These are phyloP conservation scores for Kingdonia uniflora DNA, from an alignment of 164 flowering plant genomes.

Conservation along the genomic window DNA sequence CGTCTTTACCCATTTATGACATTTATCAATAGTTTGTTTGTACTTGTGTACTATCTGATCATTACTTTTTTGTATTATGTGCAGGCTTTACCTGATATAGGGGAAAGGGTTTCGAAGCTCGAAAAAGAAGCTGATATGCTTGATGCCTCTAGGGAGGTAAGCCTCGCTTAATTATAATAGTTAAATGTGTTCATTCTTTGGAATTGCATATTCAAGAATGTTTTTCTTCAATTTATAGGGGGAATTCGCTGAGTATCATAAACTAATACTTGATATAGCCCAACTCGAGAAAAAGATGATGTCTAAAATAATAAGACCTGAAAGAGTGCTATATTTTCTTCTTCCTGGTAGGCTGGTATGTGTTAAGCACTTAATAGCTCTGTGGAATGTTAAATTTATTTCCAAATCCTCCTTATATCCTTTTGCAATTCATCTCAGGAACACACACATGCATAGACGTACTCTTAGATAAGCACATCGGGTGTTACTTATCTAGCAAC, in stretches of 20 bases:
- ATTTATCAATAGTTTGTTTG: background rate
- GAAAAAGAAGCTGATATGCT: conserved; percentile 85
- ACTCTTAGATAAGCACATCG: too few species aligned
- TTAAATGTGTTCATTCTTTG: background rate
- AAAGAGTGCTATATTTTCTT: conserved; percentile 74
- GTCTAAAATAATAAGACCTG: conserved; percentile 90
- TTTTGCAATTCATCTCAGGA: too few species aligned
- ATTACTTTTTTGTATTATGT: conserved; percentile 1
- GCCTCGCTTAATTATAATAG: background rate
- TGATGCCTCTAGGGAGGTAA: conserved; percentile 90
- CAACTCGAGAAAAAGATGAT: conserved; percentile 87
- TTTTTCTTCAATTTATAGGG: conserved; percentile 32
- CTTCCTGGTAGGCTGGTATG: conserved; percentile 89
- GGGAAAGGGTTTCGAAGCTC: conserved; percentile 58
- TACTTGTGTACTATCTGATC: background rate
- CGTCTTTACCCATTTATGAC: background rate
- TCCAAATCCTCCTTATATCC: too few species aligned
- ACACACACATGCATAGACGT: too few species aligned
- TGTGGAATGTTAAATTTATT: too few species aligned
- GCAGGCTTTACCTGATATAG: conserved; percentile 88
- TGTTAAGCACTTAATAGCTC: background rate
- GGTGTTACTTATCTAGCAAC: too few species aligned
- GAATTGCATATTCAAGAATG: conserved; percentile 1
- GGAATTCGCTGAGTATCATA: conserved; percentile 86
- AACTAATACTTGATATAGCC: conserved; percentile 60